These are phyloP conservation scores for Schwanniomyces etchellsii DNA, from an alignment of 1,139 yeast species.

Conservation along the genomic window DNA sequence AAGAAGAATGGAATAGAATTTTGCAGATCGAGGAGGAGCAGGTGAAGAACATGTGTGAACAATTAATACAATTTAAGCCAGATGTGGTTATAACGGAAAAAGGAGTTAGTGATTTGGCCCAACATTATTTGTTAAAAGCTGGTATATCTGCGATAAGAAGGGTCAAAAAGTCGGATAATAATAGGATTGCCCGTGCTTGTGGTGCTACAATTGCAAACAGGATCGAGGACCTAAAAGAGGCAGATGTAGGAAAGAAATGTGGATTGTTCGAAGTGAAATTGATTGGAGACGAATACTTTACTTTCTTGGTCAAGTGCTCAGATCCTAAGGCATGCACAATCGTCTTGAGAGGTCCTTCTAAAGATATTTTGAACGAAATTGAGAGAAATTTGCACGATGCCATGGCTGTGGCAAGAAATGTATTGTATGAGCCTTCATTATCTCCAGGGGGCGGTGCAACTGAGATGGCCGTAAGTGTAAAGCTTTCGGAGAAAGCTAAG, in stretches of 20 bases:
- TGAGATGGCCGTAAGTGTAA: conserved; percentile 96
- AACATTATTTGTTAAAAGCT: conserved; percentile 89
- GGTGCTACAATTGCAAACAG: conserved; percentile 97
- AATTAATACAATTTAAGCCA: conserved; percentile 79
- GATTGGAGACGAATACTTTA: conserved; percentile 95
- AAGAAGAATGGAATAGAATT: conserved; percentile 94
- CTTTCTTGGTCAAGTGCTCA: conserved; percentile 74
- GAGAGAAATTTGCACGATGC: conserved; percentile 98
- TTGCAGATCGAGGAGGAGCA: conserved; percentile 98
- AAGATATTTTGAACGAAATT: conserved; percentile 92
- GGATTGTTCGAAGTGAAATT: conserved; percentile 90
- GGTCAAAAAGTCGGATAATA: conserved; percentile 92
- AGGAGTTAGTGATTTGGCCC: conserved; percentile 98
- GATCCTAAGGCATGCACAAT: conserved; percentile 94
- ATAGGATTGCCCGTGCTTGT: conserved; percentile 94
- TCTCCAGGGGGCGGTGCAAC: conserved; percentile 99
- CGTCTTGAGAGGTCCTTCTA: conserved; percentile 90
- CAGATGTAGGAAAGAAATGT: conserved; percentile 85
- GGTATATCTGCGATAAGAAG: conserved; percentile 92
- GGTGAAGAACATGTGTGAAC: conserved; percentile 81
- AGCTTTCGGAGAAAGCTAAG: conserved; percentile 85
- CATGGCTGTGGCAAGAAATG: conserved; percentile 96
- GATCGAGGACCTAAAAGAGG: conserved; percentile 86
- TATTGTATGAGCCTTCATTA: conserved; percentile 87
- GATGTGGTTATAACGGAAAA: conserved; percentile 95